Evolutionary conservation across 2,329 filamentous ascomycete species (phyloP).

Genomic region (Talaromyces sp.): DNA sequence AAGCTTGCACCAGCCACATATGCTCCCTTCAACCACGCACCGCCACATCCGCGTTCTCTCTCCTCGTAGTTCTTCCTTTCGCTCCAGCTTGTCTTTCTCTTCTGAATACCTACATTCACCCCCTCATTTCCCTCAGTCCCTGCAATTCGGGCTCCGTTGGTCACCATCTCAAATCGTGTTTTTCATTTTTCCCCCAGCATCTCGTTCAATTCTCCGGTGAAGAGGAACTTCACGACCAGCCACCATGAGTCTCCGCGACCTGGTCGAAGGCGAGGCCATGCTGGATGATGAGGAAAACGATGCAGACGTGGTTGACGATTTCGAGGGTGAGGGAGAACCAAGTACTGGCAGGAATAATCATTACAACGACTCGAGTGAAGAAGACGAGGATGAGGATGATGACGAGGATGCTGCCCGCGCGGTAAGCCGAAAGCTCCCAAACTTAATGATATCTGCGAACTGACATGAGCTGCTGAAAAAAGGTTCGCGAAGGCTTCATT

Average conservation of each 20-base stretch:
- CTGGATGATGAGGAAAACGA: constrained; percentile 84
- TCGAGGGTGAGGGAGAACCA: constrained; percentile 57
- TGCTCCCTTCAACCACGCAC: constrained; percentile 21
- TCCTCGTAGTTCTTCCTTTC: constrained; percentile 23
- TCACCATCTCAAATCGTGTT: not conserved
- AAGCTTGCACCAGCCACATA: constrained; percentile 2
- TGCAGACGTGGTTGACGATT: constrained; percentile 78
- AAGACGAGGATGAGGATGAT: constrained; percentile 90
- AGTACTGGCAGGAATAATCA: constrained; percentile 44
- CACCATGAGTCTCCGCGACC: constrained; percentile 64
- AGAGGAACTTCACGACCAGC: constrained; percentile 22
- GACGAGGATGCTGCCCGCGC: constrained; percentile 81
- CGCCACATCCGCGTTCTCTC: constrained; percentile 23
- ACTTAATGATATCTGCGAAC: constrained; percentile 8
- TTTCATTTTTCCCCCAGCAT: constrained; percentile 7
- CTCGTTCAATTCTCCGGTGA: constrained; percentile 14
- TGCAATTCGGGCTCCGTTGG: constrained; percentile 9
- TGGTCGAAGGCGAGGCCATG: constrained; percentile 84
- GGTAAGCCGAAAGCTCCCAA: constrained; percentile 51
- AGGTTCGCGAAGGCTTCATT: constrained; percentile 95
- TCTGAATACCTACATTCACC: constrained; percentile 5
- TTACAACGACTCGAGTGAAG: constrained; percentile 84
- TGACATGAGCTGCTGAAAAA: constrained; percentile 18
- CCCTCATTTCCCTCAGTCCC: constrained; percentile 5
- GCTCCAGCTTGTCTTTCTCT: constrained; percentile 5